Conservation (phyloP, 2,329 filamentous ascomycete species). For the Elsinoe necatrix region DNA sequence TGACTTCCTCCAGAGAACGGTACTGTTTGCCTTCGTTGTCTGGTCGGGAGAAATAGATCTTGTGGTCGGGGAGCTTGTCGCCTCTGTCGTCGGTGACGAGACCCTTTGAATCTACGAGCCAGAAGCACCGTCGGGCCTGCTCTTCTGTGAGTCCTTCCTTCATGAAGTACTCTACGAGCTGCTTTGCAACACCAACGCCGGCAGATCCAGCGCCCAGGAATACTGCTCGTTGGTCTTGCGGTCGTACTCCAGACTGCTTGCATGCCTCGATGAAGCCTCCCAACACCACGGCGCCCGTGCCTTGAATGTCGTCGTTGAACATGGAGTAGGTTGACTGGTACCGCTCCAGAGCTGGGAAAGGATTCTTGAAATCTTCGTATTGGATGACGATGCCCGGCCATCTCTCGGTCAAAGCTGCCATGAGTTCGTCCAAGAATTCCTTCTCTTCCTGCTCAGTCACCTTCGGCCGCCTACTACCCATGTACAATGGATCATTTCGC, state of each 20-base stretch:
- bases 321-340: slow-evolving; percentile 85
- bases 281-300: slow-evolving; percentile 77
- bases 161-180: slow-evolving; percentile 95
- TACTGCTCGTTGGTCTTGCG: slow-evolving; percentile 86
- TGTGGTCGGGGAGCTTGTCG: slow-evolving; percentile 83
- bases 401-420: slow-evolving; percentile 75
- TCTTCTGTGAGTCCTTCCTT: slow-evolving; percentile 83
- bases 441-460: slow-evolving; percentile 68
- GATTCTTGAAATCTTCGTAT: slow-evolving; percentile 97
- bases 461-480: slow-evolving; percentile 79
- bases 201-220: slow-evolving; percentile 95
- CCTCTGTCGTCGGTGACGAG: slow-evolving; percentile 89
- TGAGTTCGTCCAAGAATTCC: slow-evolving; percentile 95
- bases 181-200: slow-evolving; percentile 94
- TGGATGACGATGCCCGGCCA: slow-evolving; percentile 73
- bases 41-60: slow-evolving; percentile 57
- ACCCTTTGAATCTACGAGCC: slow-evolving; percentile 84
- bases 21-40: slow-evolving; percentile 59
- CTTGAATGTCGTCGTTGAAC: slow-evolving; percentile 99
- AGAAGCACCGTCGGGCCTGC: slow-evolving; percentile 85
- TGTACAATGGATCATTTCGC: slow-evolving; percentile 76
- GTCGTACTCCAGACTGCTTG: slow-evolving; percentile 73
- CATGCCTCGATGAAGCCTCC: slow-evolving; percentile 70
- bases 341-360: slow-evolving; percentile 84
- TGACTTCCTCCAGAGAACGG: slow-evolving; percentile 78